Evolutionary conservation across 768 basidiomycete genomes (phyloP).

Genomic region (Panaeolus papilionaceus): DNA sequence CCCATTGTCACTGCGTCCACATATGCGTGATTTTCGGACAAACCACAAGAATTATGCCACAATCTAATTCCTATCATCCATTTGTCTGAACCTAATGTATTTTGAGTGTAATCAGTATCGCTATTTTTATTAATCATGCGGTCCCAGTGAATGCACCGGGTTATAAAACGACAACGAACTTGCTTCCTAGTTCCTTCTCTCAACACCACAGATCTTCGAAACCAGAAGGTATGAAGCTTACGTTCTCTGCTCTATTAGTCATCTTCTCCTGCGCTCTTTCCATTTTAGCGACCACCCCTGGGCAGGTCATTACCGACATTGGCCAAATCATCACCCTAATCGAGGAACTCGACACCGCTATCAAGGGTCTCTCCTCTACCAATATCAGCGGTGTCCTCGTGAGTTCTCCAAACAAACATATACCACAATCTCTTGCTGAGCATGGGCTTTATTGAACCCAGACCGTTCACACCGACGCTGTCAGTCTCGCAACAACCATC

Average conservation of each 20-base stretch:
- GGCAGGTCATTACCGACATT: conserved; percentile 38
- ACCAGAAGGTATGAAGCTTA: not conserved
- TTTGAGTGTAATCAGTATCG: not conserved
- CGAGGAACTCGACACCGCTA: conserved; percentile 35
- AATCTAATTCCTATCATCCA: not conserved
- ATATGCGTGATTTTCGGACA: not conserved
- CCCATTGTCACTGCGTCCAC: not conserved
- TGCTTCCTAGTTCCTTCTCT: not conserved
- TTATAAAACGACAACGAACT: not conserved
- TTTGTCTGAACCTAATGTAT: not conserved
- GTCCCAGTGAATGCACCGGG: not conserved
- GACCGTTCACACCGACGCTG: conserved; percentile 34
- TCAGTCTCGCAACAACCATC: conserved; percentile 26
- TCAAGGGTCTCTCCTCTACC: conserved; percentile 35
- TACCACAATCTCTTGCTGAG: not conserved
- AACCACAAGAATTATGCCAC: not conserved
- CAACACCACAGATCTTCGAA: not conserved
- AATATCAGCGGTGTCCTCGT: conserved; percentile 28
- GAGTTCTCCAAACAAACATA: not conserved
- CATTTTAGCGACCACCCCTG: conserved; percentile 34
- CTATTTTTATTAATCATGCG: conserved; percentile 26
- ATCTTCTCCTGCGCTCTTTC: conserved; percentile 34
- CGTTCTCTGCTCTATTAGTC: conserved; percentile 27
- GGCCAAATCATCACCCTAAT: conserved; percentile 31
- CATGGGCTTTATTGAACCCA: conserved; percentile 7